Base-by-base conservation (phyloP, 768 basidiomycete genomes). In the Pholiota molesta region DNA sequence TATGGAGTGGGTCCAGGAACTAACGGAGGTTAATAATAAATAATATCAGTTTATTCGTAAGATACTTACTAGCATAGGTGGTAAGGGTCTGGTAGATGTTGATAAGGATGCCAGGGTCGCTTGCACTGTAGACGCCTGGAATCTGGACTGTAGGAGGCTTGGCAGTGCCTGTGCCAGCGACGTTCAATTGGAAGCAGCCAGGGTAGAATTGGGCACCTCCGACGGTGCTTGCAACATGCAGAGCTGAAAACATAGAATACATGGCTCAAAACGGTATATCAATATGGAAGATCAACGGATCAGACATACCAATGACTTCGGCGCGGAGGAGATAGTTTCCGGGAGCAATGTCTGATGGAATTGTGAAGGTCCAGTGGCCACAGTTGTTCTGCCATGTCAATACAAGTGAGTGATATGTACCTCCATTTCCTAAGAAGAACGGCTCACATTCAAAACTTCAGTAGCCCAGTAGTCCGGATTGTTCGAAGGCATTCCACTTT, bases 121-220 rank as follows among this genome's bases (percentile, higher is more conserved):
- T 78, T 67, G 87, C 85, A n/a, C 71, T 79, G 75, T 92, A 92
- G 16, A 82, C 90, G 13, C 91, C 91, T 0, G 91, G 91, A 63
- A 92, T 79, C 28, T 73, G 77, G 37, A 89, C 89, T 5, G 74
- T 47, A 0, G 73, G 68, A 5, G 88, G 86, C 6, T 65, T 70
- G 5, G 82, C 85, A 3, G 79, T 78, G 54, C 80, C 79, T 37
- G 77, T 79, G 3, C 90, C 89, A 10, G 78, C 71, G 35, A 92
- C 72, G 60, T 72, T 75, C 59, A 89, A 68, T 72, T 87, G 82
- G 28, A 82, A 79, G 74, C 91, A 93, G 19, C 84, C 82, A 0
- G 88, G 87, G 70, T 93, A 93, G 74, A 91, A 92, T 74, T 93
- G 91, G 0, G 88, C 91, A 14, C 90, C 90, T 13, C 88, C 89